phyloP scores from a whole-genome alignment of 78 protist species.

The Speleostelium caveatum region DNA sequence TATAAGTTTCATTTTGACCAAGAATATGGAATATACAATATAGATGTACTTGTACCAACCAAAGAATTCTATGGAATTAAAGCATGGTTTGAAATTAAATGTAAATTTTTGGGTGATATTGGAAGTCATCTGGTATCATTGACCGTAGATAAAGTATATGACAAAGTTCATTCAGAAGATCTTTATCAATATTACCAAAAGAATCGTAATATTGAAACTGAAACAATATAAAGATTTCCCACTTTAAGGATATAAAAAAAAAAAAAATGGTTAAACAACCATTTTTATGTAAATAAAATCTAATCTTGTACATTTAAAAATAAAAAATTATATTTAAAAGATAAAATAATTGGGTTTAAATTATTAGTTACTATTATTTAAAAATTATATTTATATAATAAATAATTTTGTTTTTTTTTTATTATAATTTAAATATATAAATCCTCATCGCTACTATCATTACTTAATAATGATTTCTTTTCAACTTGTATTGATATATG shows the following conservation, averaged over 20 bases:
- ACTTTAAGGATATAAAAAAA: not conserved
- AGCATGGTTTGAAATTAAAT: slow-evolving; percentile 4
- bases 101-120: slow-evolving; percentile 14
- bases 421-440: too few relatives aligned
- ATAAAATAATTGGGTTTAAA: too few relatives aligned
- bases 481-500: slow-evolving; percentile 10
- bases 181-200: too few relatives aligned
- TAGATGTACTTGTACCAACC: not conserved
- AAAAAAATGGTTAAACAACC: not conserved
- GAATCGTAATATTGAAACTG: not conserved
- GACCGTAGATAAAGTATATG: not conserved
- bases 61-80: slow-evolving; percentile 51
- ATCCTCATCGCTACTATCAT: not conserved
- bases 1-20: not conserved
- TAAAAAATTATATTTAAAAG: not conserved
- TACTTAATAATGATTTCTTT: slow-evolving; percentile 30
- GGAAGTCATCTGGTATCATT: slow-evolving; percentile 1
- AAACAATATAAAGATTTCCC: slow-evolving; percentile 1
- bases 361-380: too few relatives aligned
- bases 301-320: not conserved
- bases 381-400: too few relatives aligned
- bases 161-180: too few relatives aligned
- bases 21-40: slow-evolving; percentile 7
- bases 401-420: too few relatives aligned
- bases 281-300: not conserved